Evolutionary conservation across 1,284 basidiomycete species (phyloP).

Genomic region (Lentinula novae-zelandiae): DNA sequence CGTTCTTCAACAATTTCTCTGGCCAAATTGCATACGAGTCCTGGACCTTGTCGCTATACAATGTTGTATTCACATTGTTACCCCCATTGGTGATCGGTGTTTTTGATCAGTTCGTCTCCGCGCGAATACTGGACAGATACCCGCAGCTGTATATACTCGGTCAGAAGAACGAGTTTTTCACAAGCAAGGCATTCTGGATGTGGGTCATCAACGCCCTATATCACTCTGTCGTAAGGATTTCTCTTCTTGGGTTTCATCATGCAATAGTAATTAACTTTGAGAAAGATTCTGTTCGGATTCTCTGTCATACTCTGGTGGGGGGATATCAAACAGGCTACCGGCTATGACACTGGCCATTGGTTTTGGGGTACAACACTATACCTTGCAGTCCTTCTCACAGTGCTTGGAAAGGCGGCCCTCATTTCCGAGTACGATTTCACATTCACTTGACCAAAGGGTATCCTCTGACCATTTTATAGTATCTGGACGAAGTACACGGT

Average conservation of each 20-base stretch:
- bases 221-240: slow-evolving; percentile 77
- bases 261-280: background rate
- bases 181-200: slow-evolving; percentile 88
- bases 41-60: slow-evolving; percentile 95
- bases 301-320: slow-evolving; percentile 91
- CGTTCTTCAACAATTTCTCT: slow-evolving; percentile 98
- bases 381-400: slow-evolving; percentile 89
- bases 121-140: slow-evolving; percentile 94
- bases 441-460: background rate
- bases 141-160: slow-evolving; percentile 95
- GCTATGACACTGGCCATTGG: slow-evolving; percentile 91
- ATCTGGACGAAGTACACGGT: slow-evolving; percentile 99
- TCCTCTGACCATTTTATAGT: slow-evolving; percentile 37
- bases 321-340: slow-evolving; percentile 77
- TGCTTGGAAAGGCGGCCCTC: slow-evolving; percentile 95
- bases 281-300: slow-evolving; percentile 83
- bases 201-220: slow-evolving; percentile 95
- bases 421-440: slow-evolving; percentile 83
- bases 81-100: slow-evolving; percentile 97
- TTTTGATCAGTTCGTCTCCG: slow-evolving; percentile 97
- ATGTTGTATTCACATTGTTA: slow-evolving; percentile 91
- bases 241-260: background rate
- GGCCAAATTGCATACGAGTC: slow-evolving; percentile 98
- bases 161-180: slow-evolving; percentile 91
- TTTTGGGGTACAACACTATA: slow-evolving; percentile 98